Percentiles rank a stretch among this genome's conserved stretches.
phyloP scores from a whole-genome alignment of 805 yeast species.

The Saturnispora ahearnii region DNA sequence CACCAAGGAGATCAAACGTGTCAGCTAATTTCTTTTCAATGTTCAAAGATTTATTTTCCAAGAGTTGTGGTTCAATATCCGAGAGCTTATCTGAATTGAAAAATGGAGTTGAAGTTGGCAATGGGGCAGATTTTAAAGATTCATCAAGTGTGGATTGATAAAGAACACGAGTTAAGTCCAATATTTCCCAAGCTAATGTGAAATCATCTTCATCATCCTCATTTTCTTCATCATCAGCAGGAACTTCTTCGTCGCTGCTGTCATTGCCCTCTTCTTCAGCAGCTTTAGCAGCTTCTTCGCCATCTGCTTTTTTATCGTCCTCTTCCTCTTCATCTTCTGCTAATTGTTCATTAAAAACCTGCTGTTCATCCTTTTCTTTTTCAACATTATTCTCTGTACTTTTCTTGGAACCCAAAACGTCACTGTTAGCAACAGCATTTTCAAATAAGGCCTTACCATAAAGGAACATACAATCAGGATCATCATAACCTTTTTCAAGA shows the following conservation, averaged over 20 bases:
- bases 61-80: slow-evolving; percentile 1
- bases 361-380: slow-evolving; percentile 6
- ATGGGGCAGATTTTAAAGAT: not conserved
- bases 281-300: slow-evolving; percentile 10
- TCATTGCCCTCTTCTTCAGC: slow-evolving; percentile 27
- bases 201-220: slow-evolving; percentile 60
- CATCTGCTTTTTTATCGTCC: slow-evolving; percentile 25
- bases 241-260: slow-evolving; percentile 22
- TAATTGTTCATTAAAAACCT: slow-evolving; percentile 29
- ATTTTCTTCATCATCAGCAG: slow-evolving; percentile 20
- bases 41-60: not conserved
- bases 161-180: slow-evolving; percentile 67
- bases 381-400: slow-evolving; percentile 16
- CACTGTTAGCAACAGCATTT: slow-evolving; percentile 64
- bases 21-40: slow-evolving; percentile 54
- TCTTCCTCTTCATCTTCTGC: slow-evolving; percentile 30
- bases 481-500: slow-evolving; percentile 49
- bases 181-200: slow-evolving; percentile 80
- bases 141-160: slow-evolving; percentile 34
- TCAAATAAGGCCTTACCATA: slow-evolving; percentile 79
- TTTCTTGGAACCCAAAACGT: slow-evolving; percentile 54
- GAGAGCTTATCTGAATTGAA: slow-evolving; percentile 18
- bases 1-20: slow-evolving; percentile 74
- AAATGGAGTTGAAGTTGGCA: slow-evolving; percentile 14
- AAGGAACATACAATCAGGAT: slow-evolving; percentile 59